Evolutionary conservation across 2,329 filamentous ascomycete genomes (phyloP).

Genomic region (Fusarium setosum): DNA sequence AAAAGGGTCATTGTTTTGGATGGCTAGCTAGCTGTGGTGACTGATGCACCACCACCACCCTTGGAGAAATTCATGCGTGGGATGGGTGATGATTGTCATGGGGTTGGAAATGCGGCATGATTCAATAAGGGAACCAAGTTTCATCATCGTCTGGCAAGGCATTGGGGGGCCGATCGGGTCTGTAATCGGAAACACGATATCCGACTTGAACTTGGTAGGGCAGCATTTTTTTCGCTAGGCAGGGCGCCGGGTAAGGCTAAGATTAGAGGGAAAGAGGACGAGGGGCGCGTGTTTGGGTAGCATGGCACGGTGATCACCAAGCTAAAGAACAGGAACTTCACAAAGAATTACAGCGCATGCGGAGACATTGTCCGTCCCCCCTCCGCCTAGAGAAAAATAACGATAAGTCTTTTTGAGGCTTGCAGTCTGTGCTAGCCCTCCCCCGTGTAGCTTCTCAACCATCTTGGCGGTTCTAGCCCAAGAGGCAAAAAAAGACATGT

Average conservation of each 20-base stretch:
- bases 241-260: background rate
- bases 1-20: background rate
- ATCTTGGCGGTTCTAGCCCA: background rate
- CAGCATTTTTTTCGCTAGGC: background rate
- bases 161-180: background rate
- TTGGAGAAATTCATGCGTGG: background rate
- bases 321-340: no score
- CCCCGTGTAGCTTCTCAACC: background rate
- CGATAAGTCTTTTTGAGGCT: no score
- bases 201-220: background rate
- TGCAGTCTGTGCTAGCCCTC: no score
- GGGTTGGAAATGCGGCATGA: background rate
- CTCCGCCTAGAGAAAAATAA: no score
- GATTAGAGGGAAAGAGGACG: background rate
- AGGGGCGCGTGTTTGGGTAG: background rate
- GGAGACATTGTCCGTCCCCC: no score
- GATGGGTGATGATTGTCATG: background rate
- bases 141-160: conserved; percentile 2
- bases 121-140: background rate
- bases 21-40: background rate
- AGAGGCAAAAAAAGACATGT: background rate
- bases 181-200: background rate
- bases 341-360: no score
- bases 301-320: background rate
- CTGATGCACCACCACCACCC: no score